A percentile compares a stretch with the other conserved stretches of the same genome.
These are phyloP conservation scores for Huntiella moniliformis DNA, from an alignment of 2,329 filamentous ascomycete species.

Conservation along the genomic window DNA sequence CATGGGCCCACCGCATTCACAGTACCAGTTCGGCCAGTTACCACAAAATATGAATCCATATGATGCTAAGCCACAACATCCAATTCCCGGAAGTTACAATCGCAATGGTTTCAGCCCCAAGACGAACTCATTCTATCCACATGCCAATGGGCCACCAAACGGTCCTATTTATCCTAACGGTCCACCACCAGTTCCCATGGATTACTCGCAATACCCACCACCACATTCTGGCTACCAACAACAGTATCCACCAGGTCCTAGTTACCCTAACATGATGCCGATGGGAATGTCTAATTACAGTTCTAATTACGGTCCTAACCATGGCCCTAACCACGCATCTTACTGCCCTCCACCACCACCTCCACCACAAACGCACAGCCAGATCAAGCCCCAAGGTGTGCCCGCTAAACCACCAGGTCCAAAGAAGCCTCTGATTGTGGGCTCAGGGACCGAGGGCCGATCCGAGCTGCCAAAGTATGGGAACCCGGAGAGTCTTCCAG, in stretches of 20 bases:
- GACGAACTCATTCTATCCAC: slow-evolving; percentile 77
- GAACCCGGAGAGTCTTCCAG: no score
- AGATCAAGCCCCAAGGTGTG: no score
- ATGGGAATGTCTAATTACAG: not conserved
- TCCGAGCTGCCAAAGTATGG: no score
- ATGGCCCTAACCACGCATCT: not conserved
- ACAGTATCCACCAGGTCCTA: slow-evolving; percentile 26
- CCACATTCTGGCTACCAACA: slow-evolving; percentile 20
- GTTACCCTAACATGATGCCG: not conserved
- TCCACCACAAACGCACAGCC: not conserved
- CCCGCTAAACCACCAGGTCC: no score
- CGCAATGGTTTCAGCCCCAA: slow-evolving; percentile 84
- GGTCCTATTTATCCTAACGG: not conserved
- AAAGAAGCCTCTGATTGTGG: no score
- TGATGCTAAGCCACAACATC: slow-evolving; percentile 48
- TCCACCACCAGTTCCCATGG: not conserved
- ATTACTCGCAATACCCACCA: slow-evolving; percentile 14
- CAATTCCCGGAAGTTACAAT: slow-evolving; percentile 67
- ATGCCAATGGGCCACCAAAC: slow-evolving; percentile 17
- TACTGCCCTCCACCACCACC: not conserved
- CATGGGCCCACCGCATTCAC: slow-evolving; percentile 19
- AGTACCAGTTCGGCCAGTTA: slow-evolving; percentile 65
- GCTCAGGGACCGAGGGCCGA: no score
- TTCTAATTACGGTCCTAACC: not conserved
- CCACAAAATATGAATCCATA: slow-evolving; percentile 50